Evolutionary conservation across 768 basidiomycete species (phyloP).

Genomic region (Suillus plorans): DNA sequence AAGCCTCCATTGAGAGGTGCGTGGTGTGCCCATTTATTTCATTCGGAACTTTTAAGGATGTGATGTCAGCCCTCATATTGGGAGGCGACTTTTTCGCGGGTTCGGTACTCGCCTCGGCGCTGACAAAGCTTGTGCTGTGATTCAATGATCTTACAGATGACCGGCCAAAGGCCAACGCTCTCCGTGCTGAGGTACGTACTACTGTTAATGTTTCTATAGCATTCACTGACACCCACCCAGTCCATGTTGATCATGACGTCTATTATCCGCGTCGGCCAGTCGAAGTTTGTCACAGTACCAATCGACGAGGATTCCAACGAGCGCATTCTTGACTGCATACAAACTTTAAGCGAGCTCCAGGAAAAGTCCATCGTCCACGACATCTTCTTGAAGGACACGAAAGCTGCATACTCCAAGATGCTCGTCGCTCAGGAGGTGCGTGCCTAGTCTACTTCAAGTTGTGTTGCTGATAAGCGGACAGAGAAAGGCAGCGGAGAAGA

Average conservation of each 20-base stretch:
- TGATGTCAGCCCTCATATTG: conserved; percentile 68
- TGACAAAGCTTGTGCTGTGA: too few species aligned
- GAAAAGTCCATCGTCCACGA: conserved; percentile 57
- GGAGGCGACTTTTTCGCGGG: conserved; percentile 75
- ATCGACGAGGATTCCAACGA: conserved; percentile 98
- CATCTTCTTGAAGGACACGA: conserved; percentile 83
- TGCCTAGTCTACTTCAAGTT: conserved; percentile 4
- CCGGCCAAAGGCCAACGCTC: conserved; percentile 36
- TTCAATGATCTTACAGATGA: conserved; percentile 46
- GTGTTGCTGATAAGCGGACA: conserved; percentile 26
- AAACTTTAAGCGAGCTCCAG: conserved; percentile 83
- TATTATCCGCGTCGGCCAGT: conserved; percentile 94
- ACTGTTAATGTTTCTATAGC: not conserved
- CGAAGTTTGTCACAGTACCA: conserved; percentile 86
- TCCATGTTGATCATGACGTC: conserved; percentile 99
- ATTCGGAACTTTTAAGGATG: not conserved
- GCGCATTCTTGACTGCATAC: conserved; percentile 94
- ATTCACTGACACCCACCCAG: conserved; percentile 33
- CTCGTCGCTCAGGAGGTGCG: conserved; percentile 88
- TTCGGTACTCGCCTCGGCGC: too few species aligned
- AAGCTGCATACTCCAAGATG: conserved; percentile 92
- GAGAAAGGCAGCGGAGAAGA: conserved; percentile 42
- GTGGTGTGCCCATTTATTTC: conserved; percentile 17
- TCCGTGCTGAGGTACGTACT: not conserved
- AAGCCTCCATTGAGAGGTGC: conserved; percentile 89